Evolutionary conservation across 2,329 filamentous ascomycete genomes (phyloP).

Genomic region (Aspergillus unguis): DNA sequence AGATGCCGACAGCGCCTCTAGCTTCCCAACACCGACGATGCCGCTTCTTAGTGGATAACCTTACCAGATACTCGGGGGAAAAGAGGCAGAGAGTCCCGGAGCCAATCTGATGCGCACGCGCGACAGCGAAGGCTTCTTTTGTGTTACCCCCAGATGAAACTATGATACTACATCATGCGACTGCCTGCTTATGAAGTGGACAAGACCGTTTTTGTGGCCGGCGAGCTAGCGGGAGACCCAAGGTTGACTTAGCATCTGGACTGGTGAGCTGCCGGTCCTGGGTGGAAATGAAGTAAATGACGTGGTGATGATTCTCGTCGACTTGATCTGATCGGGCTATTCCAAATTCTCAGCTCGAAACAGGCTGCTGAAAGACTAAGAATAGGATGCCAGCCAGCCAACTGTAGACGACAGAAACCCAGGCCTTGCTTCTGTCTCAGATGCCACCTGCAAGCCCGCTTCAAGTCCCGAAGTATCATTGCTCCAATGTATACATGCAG

Average conservation of each 20-base stretch:
- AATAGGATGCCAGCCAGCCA: not conserved
- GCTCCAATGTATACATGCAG: slow-evolving; percentile 2
- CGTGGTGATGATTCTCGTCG: not conserved
- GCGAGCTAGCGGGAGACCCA: not conserved
- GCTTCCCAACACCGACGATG: not conserved
- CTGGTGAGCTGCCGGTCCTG: not conserved
- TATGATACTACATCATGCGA: slow-evolving; percentile 16
- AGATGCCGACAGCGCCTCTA: slow-evolving; percentile 3
- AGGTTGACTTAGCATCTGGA: slow-evolving; percentile 4
- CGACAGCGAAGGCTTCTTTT: slow-evolving; percentile 1
- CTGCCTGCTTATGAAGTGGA: slow-evolving; percentile 3
- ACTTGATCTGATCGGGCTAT: not conserved
- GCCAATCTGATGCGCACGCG: slow-evolving; percentile 8
- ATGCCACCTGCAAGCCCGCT: not conserved
- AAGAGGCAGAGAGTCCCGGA: not conserved
- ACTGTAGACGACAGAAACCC: not conserved
- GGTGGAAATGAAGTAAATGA: not conserved
- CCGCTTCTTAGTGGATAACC: slow-evolving; percentile 5
- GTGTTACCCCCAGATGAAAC: slow-evolving; percentile 18
- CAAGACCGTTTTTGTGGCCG: not conserved
- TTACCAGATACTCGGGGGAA: not conserved
- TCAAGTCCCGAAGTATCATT: not conserved
- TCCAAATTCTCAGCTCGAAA: not conserved
- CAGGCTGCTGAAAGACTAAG: not conserved
- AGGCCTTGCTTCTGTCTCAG: not conserved